A percentile compares a stretch with the other conserved stretches of the same genome.
phyloP scores from a whole-genome alignment of 805 yeast genomes.

The Starmerella apicola region DNA sequence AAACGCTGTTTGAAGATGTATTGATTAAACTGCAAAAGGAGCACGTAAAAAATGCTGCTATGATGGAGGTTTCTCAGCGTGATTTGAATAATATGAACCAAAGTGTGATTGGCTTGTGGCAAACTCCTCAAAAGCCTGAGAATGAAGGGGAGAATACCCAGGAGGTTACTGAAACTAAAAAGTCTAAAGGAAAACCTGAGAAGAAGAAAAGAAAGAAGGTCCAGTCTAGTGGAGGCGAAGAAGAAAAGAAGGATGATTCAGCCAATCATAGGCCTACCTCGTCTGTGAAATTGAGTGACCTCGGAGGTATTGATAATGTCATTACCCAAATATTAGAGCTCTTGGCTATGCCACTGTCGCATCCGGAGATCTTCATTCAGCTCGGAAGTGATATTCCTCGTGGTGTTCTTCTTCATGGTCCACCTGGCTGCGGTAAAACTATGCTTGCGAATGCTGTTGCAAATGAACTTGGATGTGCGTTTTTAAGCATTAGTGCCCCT shows the following conservation, averaged over 20 bases:
- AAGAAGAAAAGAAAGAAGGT: background rate
- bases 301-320: slow-evolving; percentile 86
- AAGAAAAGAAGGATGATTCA: slow-evolving; percentile 36
- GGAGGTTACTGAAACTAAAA: background rate
- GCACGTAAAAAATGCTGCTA: slow-evolving; percentile 25
- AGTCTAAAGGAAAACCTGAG: background rate
- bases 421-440: slow-evolving; percentile 98
- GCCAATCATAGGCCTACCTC: slow-evolving; percentile 40
- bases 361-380: slow-evolving; percentile 77
- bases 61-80: slow-evolving; percentile 45
- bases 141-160: slow-evolving; percentile 3
- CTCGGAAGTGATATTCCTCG: slow-evolving; percentile 94
- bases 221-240: slow-evolving; percentile 34
- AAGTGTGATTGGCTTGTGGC: slow-evolving; percentile 64
- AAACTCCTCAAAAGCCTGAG: slow-evolving; percentile 17
- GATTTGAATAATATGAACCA: slow-evolving; percentile 64
- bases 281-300: slow-evolving; percentile 47
- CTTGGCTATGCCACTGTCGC: slow-evolving; percentile 81
- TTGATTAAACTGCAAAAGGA: slow-evolving; percentile 42
- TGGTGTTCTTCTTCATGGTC: slow-evolving; percentile 89
- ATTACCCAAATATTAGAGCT: slow-evolving; percentile 78
- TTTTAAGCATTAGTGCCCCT: slow-evolving; percentile 84
- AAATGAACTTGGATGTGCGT: slow-evolving; percentile 87
- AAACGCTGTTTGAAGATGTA: slow-evolving; percentile 50
- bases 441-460: slow-evolving; percentile 93